Evolutionary conservation across 2,329 filamentous ascomycete species (phyloP).

Genomic region (Stemphylium vesicarium): DNA sequence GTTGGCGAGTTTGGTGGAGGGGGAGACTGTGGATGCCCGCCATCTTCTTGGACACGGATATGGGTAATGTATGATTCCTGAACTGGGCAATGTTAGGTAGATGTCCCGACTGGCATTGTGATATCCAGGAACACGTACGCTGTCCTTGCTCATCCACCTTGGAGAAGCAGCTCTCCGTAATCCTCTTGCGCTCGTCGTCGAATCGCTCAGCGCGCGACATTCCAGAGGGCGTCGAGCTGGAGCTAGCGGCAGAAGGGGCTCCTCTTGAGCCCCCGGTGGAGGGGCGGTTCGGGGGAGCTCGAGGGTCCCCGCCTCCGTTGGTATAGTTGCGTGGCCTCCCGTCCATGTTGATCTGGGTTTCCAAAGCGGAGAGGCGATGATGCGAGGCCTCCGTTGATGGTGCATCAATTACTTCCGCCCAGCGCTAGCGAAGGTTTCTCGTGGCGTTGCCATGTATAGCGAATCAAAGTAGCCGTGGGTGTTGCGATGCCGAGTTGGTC

Average conservation of each 20-base stretch:
- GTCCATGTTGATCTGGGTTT: conserved; percentile 37
- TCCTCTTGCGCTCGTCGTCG: conserved; percentile 94
- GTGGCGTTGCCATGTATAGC: conserved; percentile 29
- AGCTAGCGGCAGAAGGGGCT: conserved; percentile 35
- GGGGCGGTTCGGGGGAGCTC: conserved; percentile 32
- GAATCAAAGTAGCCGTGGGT: conserved; percentile 21
- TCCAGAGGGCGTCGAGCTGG: conserved; percentile 29
- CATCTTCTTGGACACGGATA: conserved; percentile 88
- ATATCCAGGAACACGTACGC: conserved; percentile 61
- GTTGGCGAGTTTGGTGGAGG: conserved; percentile 78
- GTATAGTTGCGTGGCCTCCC: conserved; percentile 42
- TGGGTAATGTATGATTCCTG: conserved; percentile 98
- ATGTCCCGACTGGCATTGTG: not conserved
- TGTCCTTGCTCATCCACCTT: conserved; percentile 89
- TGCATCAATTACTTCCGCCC: conserved; percentile 15
- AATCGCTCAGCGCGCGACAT: conserved; percentile 77
- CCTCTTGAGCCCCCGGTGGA: conserved; percentile 37
- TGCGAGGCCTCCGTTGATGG: not conserved
- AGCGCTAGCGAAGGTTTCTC: conserved; percentile 22
- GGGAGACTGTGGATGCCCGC: conserved; percentile 79
- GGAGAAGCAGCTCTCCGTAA: conserved; percentile 91
- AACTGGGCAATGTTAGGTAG: conserved; percentile 55
- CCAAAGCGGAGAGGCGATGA: not conserved
- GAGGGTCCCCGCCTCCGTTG: conserved; percentile 33
- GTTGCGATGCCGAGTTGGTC: conserved; percentile 17